Evolutionary conservation across 306 rosid genomes (phyloP), one percentile per base, ranked within the genome.

Genomic region (Vigna nakashimae): DNA sequence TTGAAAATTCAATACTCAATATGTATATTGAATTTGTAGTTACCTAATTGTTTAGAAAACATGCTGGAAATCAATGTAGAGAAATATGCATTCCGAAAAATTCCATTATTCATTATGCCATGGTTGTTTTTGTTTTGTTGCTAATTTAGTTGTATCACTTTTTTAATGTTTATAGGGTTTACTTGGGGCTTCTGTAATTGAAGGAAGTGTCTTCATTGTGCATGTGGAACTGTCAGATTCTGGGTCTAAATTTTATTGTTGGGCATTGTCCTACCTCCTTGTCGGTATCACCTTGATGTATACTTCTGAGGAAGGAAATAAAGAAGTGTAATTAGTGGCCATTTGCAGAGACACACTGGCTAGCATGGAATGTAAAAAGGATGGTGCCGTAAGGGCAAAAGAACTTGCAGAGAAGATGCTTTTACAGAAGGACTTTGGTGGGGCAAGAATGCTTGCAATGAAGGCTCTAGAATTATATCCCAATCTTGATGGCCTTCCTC

Each of bases 351-450:
- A 62, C 80, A 68, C 64, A 26, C 51, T 69, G 72, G 84, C 70
- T 57, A 85, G 32, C 76, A 94, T 92, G 97, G 97, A 88, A 57
- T 77, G 88, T 60, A 84, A 83, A 78, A 89, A 80, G 83, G 90
- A 84, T 1, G 84, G 75, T 26, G 94, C 97, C 67, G 38, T 74
- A 15, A 88, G 71, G 88, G 90, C 84, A 14, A 90, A 88, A 78
- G 83, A 80, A 82, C 74, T 90, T 34, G 97, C 97, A 1, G 97
- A 92, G 88, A 83, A 88, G 84, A 89, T 73, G 83, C 71, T 89
- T 46, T 36, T 51, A 30, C 84, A 74, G 83, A 48, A 16, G 68
- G 89, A 90, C 66, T 18, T 83, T 73, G 69, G 40, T 12, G 83
- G 86, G 16, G 98, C 97, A n/a, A 84, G 75, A 62, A 69, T 69